Base-by-base conservation (phyloP, 176 grass and related monocot species). In the Oryza rufipogon region DNA sequence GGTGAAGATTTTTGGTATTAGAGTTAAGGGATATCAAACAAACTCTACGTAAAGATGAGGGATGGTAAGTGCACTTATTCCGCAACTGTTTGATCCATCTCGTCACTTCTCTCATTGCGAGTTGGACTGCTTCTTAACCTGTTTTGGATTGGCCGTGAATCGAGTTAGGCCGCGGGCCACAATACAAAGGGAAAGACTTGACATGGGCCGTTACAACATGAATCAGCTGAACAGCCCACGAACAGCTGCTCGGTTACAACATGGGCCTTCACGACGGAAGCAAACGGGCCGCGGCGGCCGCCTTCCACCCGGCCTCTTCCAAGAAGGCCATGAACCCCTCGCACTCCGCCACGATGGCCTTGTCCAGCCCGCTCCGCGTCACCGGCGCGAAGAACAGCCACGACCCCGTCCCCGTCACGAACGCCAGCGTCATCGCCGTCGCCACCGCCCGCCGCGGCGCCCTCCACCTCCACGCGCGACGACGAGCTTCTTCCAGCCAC, bases 311-410 rank as follows among this genome's bases (percentile, higher is more conserved):
- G 54, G 70, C 46, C 30, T 72, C 48, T 61, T 88, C 86, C 66
- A 91, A 19, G 19, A 86, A 83, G 10, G 44, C 54, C 5, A 90
- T 5, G 25, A 78, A 12, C 3, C 64, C 80, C 86, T 86, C 77
- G 80, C 90, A 90, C 86, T 95, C 93, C 15, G 83, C 90, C 32
- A 95, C 32, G 32, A 91, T 71, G 70, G 78, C 48, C 84, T 91
- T 87, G 65, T 90, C 90, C 23, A 83, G 80, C 38, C 86, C 77
- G 64, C 85, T 91, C 75, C 86, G 77, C 56, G 86, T 70, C 20
- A 92, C 71, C 54, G 87, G 88, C 41, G 93, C 90, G 87, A 92
- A 92, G 86, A 95, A 95, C 4, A 92, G 85, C 86, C 88, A 95
- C 9, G 84, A 92, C 73, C 47, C 86, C 0, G 90, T 95, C 73